phyloP scores from a whole-genome alignment of 2,329 filamentous ascomycete species.

The Cryphonectria nitschkei region DNA sequence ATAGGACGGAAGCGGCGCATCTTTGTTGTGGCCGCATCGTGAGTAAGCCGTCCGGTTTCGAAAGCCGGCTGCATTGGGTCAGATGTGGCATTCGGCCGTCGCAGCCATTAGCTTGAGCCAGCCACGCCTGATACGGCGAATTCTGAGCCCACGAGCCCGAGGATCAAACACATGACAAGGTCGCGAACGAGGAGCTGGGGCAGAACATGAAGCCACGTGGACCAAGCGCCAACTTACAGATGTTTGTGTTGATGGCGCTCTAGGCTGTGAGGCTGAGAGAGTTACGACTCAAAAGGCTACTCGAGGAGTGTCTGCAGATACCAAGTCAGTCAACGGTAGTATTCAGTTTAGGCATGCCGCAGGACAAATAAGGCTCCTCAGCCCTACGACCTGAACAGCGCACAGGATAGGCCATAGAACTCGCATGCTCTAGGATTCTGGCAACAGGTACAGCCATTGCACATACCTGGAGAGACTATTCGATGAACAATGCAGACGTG shows the following conservation, averaged over 20 bases:
- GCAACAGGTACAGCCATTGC: not conserved
- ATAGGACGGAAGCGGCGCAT: not conserved
- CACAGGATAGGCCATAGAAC: not conserved
- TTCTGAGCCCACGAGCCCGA: not conserved
- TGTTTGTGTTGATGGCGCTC: not conserved
- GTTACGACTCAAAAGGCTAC: not conserved
- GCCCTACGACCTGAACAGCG: not conserved
- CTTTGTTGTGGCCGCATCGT: not conserved
- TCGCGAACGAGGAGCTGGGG: not conserved
- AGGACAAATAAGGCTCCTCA: not conserved
- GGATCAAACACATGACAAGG: not conserved
- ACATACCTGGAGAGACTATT: conserved; percentile 7
- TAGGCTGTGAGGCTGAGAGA: not conserved
- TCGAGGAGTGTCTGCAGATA: conserved; percentile 2
- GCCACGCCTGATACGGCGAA: conserved; percentile 1
- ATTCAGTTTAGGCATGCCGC: not conserved
- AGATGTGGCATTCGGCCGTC: not conserved
- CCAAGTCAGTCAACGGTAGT: not conserved
- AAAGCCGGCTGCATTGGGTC: not conserved
- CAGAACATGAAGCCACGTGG: not conserved
- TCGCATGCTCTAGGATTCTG: not conserved
- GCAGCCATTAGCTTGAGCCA: not conserved
- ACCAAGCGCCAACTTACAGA: not conserved
- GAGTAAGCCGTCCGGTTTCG: not conserved
- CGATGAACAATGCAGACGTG: conserved; percentile 17